These are phyloP conservation scores for Fusarium citri DNA, from an alignment of 2,329 filamentous ascomycete genomes.

Conservation along the genomic window DNA sequence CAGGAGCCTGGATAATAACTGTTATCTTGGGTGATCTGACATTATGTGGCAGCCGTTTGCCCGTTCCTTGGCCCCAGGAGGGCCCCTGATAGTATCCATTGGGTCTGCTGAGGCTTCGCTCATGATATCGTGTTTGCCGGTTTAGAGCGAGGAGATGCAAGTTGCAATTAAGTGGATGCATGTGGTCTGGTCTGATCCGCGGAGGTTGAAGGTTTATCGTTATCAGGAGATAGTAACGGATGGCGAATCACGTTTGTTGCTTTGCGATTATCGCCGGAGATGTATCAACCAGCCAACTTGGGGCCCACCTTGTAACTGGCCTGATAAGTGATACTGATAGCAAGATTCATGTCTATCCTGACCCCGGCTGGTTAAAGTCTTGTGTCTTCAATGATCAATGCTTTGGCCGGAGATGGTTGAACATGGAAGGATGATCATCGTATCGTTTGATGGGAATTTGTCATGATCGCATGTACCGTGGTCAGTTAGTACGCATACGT, in stretches of 20 bases:
- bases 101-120: conserved; percentile 25
- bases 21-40: conserved; percentile 21
- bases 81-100: conserved; percentile 11
- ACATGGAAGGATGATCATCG: conserved; percentile 4
- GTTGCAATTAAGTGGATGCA: conserved; percentile 38
- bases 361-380: conserved; percentile 10
- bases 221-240: conserved; percentile 33
- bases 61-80: conserved; percentile 7
- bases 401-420: conserved; percentile 17
- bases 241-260: conserved; percentile 45
- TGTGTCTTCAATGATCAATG: conserved; percentile 8
- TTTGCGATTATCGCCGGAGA: conserved; percentile 43
- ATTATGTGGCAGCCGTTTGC: conserved; percentile 19
- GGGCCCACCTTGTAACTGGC: conserved; percentile 31
- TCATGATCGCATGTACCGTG: background rate
- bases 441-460: background rate
- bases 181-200: conserved; percentile 37
- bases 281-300: conserved; percentile 35
- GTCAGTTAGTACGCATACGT: too few species aligned
- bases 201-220: conserved; percentile 38
- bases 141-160: conserved; percentile 49
- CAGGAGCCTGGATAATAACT: conserved; percentile 30
- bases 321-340: conserved; percentile 37
- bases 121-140: conserved; percentile 34
- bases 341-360: background rate